Evolutionary conservation across 169 alveolate species (phyloP), one percentile per base, ranked within the genome.

Genomic region (Plasmodium relictum): DNA sequence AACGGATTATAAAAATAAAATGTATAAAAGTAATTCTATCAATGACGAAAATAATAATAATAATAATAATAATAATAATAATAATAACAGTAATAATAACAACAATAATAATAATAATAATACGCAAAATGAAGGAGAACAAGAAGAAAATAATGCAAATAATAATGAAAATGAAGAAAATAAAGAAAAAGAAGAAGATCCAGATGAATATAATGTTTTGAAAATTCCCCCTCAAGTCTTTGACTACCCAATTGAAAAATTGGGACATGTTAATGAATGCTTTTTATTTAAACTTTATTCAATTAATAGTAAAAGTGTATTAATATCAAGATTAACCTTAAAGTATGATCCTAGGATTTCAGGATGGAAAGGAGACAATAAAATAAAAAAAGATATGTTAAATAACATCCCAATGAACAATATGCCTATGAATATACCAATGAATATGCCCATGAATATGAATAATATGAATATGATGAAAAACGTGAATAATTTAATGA

Each of bases 321-420:
- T 69, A n/a, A 83, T 91, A 10, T 66, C 88, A 0, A 37, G 91
- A 52, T 68, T 91, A 0, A 74, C 94, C 6, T 58, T 91, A n/a
- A 91, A 91, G 44, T 91, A 91, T 31, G 94, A 91, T 85, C 94
- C 94, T 0, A 66, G 94, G 69, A 91, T 91, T 44, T 72, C 93
- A 6, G 94, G 94, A 54, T 73, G 89, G 94, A 63, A 70, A 69
- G 88, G 94, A 31, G 88, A 73, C 61, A 70, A 74, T 31, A 73
- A 69, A 73, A 24, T 69, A 9, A 89, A 74, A 78, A 88, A 83
- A 18, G 91, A 83, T 48, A 70, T 78, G 78, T 50, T 78, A 65
- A 78, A 70, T 41, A 59, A 59, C 22, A 59, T 59, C 41, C 12
- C 26, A 16, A 59, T 20, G 26, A 61, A 6, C 24, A 61, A 39